These are phyloP conservation scores for Eutrema yunnanense DNA, from an alignment of 345 rosid genomes.

Conservation along the genomic window DNA sequence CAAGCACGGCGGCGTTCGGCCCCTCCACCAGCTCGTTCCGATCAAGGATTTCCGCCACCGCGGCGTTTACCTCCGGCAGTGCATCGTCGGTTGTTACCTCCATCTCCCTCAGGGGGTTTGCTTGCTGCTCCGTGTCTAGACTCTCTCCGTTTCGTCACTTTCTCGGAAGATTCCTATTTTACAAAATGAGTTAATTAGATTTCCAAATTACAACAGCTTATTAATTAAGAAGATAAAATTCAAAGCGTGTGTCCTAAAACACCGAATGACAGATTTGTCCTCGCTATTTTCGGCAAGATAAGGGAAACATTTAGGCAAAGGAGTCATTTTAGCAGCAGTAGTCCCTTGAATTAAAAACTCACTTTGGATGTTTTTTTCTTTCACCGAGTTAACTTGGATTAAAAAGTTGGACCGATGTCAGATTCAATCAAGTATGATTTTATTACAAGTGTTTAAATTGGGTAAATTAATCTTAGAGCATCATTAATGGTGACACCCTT, in stretches of 20 bases:
- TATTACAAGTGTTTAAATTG: neutral
- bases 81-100: constrained; percentile 2
- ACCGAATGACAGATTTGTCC: neutral
- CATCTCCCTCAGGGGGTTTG: neutral
- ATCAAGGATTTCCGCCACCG: neutral
- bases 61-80: neutral
- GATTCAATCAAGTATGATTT: neutral
- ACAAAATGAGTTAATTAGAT: neutral
- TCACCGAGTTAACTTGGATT: neutral
- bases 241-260: neutral
- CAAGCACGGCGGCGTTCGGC: neutral
- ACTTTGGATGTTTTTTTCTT: neutral
- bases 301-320: neutral
- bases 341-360: neutral
- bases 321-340: neutral
- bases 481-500: too few species aligned
- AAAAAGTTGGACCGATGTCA: neutral
- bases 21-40: neutral
- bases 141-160: constrained; percentile 9
- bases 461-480: neutral
- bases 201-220: neutral
- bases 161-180: constrained; percentile 8
- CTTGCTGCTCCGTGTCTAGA: neutral
- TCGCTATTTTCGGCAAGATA: too few species aligned
- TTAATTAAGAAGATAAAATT: neutral